phyloP scores from a whole-genome alignment of 345 rosid species.

The Populus deltoides region DNA sequence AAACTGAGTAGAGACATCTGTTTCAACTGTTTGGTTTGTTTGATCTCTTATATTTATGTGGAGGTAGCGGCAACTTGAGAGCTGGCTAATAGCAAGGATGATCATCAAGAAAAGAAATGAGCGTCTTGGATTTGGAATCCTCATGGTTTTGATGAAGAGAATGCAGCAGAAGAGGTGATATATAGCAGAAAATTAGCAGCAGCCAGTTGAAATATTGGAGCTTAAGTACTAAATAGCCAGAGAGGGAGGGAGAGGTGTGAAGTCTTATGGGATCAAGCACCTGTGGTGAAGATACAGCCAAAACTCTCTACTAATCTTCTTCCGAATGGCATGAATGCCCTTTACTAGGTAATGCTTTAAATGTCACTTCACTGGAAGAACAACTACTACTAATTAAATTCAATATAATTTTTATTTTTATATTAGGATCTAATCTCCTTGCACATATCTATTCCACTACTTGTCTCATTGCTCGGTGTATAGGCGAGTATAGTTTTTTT shows the following conservation, averaged over 20 bases:
- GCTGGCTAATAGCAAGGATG: slow-evolving; percentile 20
- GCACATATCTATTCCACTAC: no score
- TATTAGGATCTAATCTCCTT: no score
- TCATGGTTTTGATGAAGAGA: slow-evolving; percentile 14
- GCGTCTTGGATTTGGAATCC: slow-evolving; percentile 12
- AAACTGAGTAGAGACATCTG: background rate
- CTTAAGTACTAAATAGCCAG: background rate
- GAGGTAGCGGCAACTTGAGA: slow-evolving; percentile 26
- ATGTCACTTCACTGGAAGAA: background rate
- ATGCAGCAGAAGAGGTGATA: background rate
- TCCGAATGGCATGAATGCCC: slow-evolving; percentile 16
- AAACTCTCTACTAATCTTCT: background rate
- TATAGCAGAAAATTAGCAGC: background rate
- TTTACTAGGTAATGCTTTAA: background rate
- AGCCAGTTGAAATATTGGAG: background rate
- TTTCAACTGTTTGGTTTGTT: slow-evolving; percentile 1
- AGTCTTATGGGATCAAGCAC: slow-evolving; percentile 12
- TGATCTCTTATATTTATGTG: background rate
- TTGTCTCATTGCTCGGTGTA: no score
- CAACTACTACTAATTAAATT: background rate
- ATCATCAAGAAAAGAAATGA: slow-evolving; percentile 15
- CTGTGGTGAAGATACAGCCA: slow-evolving; percentile 14
- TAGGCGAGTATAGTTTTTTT: no score
- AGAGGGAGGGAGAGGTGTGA: background rate
- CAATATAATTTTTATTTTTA: background rate